Conservation (phyloP, 148 eudicot genomes). For the Suaeda aralocaspica region DNA sequence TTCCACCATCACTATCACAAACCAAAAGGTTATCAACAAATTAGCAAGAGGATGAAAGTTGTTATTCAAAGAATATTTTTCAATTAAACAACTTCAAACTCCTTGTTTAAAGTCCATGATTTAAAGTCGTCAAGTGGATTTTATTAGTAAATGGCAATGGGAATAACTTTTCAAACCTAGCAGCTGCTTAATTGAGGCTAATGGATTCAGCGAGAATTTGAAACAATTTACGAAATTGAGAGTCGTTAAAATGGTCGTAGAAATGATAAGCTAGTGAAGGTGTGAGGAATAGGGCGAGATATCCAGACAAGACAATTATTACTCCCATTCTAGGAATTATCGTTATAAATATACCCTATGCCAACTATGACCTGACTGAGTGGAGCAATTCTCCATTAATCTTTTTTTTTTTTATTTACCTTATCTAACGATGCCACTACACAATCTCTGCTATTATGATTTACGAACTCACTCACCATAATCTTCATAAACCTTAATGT, state of each 20-base stretch:
- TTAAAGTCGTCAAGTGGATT: background rate
- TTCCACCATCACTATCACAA: constrained; percentile 55
- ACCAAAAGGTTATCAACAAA: constrained; percentile 10
- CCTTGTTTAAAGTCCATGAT: background rate
- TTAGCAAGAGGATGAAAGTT: background rate
- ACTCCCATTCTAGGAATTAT: background rate
- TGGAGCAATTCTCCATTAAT: background rate
- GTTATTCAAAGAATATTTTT: background rate
- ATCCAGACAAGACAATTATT: too few species aligned
- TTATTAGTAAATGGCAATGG: background rate
- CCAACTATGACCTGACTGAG: background rate
- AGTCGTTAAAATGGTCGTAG: background rate
- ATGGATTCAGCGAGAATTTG: background rate
- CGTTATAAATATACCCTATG: background rate
- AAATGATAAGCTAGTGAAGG: background rate
- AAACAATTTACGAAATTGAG: too few species aligned
- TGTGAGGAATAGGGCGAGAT: background rate
- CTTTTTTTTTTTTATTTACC: too few species aligned
- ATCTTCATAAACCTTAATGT: background rate
- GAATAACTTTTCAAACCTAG: background rate
- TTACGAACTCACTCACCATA: background rate
- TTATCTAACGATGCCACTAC: background rate
- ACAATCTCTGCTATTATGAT: background rate
- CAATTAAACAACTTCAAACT: background rate
- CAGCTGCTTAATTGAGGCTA: background rate